Evolutionary conservation across 495 filamentous ascomycete genomes (phyloP).

Genomic region (Penicillium canescens): DNA sequence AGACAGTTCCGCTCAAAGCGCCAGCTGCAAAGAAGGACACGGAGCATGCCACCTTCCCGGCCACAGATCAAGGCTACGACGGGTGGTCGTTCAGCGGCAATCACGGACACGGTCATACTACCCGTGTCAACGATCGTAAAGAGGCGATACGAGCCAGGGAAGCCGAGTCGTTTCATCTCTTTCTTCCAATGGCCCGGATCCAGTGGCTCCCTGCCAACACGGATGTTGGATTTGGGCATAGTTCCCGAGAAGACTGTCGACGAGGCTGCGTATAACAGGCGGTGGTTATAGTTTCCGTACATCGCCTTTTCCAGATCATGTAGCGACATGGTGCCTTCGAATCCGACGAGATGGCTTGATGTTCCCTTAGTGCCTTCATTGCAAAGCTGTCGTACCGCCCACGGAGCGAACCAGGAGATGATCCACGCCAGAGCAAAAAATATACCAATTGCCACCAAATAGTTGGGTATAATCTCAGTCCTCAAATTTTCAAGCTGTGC

Average conservation of each 20-base stretch:
- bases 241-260: constrained; percentile 11
- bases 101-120: constrained; percentile 17
- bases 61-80: constrained; percentile 35
- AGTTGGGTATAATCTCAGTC: not conserved
- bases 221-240: constrained; percentile 3
- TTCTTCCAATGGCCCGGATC: constrained; percentile 6
- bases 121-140: constrained; percentile 17
- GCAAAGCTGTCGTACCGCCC: constrained; percentile 18
- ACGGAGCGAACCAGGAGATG: constrained; percentile 16
- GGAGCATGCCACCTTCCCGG: constrained; percentile 41
- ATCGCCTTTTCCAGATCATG: constrained; percentile 9
- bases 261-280: constrained; percentile 10
- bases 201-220: constrained; percentile 6
- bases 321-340: constrained; percentile 15
- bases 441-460: not conserved
- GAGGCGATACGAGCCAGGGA: constrained; percentile 10
- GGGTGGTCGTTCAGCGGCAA: constrained; percentile 37
- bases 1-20: constrained; percentile 16
- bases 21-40: constrained; percentile 35
- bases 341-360: constrained; percentile 11
- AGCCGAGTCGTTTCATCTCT: not conserved
- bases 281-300: constrained; percentile 14
- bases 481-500: too few relatives aligned
- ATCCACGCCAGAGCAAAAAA: constrained; percentile 12
- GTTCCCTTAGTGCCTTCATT: constrained; percentile 8